Evolutionary conservation across 2,329 filamentous ascomycete genomes (phyloP).

Genomic region (Cladorrhinum sp.): DNA sequence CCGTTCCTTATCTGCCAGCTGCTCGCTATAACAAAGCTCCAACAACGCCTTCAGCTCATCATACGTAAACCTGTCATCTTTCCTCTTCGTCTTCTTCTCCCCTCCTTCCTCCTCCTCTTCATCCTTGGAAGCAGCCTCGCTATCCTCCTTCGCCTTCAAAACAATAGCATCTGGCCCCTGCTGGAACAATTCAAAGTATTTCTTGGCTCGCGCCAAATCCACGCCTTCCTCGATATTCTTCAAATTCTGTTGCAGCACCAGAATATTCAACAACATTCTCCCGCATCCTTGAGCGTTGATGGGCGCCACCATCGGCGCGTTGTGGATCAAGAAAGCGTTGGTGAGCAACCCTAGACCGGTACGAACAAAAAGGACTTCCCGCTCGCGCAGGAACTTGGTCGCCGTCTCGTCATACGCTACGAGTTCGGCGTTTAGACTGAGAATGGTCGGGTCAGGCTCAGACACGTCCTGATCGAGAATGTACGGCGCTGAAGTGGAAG

Average conservation of each 20-base stretch:
- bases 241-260: slow-evolving; percentile 93
- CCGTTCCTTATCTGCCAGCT: slow-evolving; percentile 62
- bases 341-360: slow-evolving; percentile 73
- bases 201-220: slow-evolving; percentile 58
- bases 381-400: slow-evolving; percentile 65
- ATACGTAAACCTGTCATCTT: slow-evolving; percentile 52
- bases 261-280: slow-evolving; percentile 89
- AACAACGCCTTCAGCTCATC: slow-evolving; percentile 65
- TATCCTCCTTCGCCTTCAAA: slow-evolving; percentile 53
- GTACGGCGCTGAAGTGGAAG: slow-evolving; percentile 55
- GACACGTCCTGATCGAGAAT: slow-evolving; percentile 68
- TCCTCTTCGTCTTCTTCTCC: slow-evolving; percentile 17
- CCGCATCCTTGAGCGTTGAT: slow-evolving; percentile 83
- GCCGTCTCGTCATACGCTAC: slow-evolving; percentile 85
- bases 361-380: slow-evolving; percentile 73
- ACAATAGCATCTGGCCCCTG: slow-evolving; percentile 64
- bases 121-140: slow-evolving; percentile 32
- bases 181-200: slow-evolving; percentile 68
- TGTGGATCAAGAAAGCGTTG: slow-evolving; percentile 73
- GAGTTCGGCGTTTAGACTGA: slow-evolving; percentile 80
- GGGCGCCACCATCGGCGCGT: slow-evolving; percentile 66
- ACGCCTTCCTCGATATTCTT: slow-evolving; percentile 82
- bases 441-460: slow-evolving; percentile 74
- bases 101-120: slow-evolving; percentile 26
- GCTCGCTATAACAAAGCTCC: slow-evolving; percentile 67